Conservation (phyloP, 164 flowering plant genomes). For the Echeveria elegans region DNA sequence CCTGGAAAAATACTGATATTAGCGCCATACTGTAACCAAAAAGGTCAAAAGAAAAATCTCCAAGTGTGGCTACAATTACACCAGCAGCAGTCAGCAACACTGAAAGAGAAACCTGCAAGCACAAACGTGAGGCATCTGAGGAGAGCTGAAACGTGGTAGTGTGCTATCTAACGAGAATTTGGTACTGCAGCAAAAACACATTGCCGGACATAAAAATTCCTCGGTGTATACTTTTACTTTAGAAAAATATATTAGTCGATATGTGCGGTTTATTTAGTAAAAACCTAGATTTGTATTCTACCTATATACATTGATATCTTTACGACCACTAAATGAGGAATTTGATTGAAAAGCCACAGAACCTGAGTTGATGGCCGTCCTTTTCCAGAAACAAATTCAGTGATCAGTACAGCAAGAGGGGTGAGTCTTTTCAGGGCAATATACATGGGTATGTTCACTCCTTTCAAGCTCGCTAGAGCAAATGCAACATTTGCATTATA, state of each 20-base stretch:
- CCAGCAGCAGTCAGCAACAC: conserved; percentile 75
- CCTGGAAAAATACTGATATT: conserved; percentile 96
- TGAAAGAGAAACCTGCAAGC: conserved; percentile 69
- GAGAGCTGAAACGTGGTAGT: not conserved
- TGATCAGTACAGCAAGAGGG: conserved; percentile 94
- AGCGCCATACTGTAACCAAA: conserved; percentile 93
- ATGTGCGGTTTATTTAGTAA: not conserved
- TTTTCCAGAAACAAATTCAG: conserved; percentile 79
- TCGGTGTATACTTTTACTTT: not conserved
- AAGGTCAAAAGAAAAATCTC: conserved; percentile 93
- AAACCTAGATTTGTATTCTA: not conserved
- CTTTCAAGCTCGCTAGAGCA: conserved; percentile 93
- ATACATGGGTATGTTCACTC: conserved; percentile 98
- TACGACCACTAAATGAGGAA: not conserved
- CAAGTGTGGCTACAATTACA: conserved; percentile 82
- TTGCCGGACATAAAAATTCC: not conserved
- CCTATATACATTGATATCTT: not conserved
- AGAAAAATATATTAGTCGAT: not conserved
- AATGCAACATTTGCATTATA: conserved; percentile 62
- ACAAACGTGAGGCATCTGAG: conserved; percentile 8
- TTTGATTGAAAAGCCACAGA: not conserved
- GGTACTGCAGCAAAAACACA: not conserved
- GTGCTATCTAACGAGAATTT: not conserved
- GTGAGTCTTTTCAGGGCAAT: conserved; percentile 96
- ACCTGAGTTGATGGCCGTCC: conserved; percentile 88